Conservation (phyloP, 208 protist species). For the Wallacemonas collosoma region DNA sequence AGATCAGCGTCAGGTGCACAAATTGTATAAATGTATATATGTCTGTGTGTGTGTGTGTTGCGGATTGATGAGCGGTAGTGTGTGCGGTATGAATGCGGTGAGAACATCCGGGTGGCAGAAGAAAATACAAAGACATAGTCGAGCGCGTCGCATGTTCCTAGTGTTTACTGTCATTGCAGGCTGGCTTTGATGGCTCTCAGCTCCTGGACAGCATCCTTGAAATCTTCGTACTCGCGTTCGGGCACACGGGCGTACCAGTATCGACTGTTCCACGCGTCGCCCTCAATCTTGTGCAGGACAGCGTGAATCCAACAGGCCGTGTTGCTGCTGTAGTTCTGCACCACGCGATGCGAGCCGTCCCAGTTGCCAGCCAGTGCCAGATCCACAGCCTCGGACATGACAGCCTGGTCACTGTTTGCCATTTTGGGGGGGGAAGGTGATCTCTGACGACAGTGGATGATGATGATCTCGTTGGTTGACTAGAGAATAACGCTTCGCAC, state of each 20-base stretch:
- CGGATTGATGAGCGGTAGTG: not conserved
- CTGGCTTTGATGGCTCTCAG: constrained; percentile 5
- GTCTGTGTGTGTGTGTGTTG: not conserved
- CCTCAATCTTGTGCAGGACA: constrained; percentile 16
- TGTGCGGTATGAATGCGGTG: not conserved
- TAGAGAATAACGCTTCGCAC: too few species aligned
- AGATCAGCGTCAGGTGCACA: too few species aligned
- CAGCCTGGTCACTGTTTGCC: not conserved
- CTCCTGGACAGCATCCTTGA: constrained; percentile 5
- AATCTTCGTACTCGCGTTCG: constrained; percentile 8
- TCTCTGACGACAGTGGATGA: too few species aligned
- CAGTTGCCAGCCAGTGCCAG: constrained; percentile 11
- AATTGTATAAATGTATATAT: not conserved
- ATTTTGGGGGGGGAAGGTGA: not conserved
- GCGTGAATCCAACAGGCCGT: constrained; percentile 15
- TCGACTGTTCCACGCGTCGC: constrained; percentile 16
- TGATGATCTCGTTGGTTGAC: too few species aligned
- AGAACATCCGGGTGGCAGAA: not conserved
- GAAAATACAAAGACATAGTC: constrained; percentile 6
- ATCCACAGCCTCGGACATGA: constrained; percentile 4
- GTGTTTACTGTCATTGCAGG: not conserved
- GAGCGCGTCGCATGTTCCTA: not conserved
- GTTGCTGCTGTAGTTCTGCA: constrained; percentile 14
- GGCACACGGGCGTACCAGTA: constrained; percentile 18
- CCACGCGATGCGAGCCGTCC: constrained; percentile 7